Conservation (phyloP, 2,329 filamentous ascomycete genomes). For the Aspergillus floridensis region DNA sequence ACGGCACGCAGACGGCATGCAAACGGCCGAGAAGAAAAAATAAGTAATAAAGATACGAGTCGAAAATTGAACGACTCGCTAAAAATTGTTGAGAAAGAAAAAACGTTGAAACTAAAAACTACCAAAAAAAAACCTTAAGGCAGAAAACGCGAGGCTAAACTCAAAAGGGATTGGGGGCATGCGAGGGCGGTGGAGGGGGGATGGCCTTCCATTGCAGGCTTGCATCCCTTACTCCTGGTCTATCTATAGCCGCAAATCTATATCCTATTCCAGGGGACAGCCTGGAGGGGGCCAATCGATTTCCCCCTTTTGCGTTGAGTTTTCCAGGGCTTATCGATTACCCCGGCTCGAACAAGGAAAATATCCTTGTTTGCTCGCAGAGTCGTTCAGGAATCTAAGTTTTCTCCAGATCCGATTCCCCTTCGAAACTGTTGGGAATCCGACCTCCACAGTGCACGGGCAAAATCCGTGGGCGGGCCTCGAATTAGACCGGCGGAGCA, state of each 20-base stretch:
- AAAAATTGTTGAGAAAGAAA: not conserved
- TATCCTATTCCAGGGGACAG: not conserved
- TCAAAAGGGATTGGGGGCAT: not conserved
- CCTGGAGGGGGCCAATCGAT: not conserved
- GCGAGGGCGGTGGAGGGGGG: not conserved
- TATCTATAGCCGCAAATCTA: not conserved
- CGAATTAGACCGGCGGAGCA: not conserved
- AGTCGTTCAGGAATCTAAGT: not conserved
- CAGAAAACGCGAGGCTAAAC: not conserved
- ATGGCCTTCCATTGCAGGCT: not conserved
- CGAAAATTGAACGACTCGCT: not conserved
- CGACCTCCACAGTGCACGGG: conserved; percentile 1
- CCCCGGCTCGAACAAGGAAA: not conserved
- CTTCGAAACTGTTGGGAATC: conserved; percentile 1
- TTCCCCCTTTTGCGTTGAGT: not conserved
- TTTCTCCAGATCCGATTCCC: not conserved
- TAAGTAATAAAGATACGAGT: not conserved
- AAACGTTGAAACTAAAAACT: conserved; percentile 4
- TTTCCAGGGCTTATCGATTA: not conserved
- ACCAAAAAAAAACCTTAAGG: conserved; percentile 1
- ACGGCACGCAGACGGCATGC: not conserved
- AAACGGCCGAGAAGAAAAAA: not conserved
- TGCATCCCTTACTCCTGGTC: not conserved
- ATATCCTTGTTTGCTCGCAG: not conserved
- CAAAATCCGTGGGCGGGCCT: not conserved